Evolutionary conservation across 1,284 basidiomycete species (phyloP), one percentile per base, ranked within the genome.

Genomic region (Trichosporon sp.): DNA sequence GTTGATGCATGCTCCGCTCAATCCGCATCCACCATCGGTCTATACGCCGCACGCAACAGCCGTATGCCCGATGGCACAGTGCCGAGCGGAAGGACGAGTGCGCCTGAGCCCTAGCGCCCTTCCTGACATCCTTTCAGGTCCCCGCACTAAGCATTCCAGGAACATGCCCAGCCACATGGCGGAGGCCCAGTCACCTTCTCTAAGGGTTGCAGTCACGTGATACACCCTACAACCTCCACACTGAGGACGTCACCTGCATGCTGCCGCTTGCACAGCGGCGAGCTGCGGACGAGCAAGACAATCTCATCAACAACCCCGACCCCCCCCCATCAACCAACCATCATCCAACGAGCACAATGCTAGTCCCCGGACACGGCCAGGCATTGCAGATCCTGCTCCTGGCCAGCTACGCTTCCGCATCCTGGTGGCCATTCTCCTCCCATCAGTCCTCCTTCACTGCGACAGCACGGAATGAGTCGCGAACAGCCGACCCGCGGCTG

Each of bases 341-440:
- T 19, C 12, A 26, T 2, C 59, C 59, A 11, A 32, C 32, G 59
- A 12, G 38, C 38, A 40, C 38, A 32, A 63, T 63, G 59, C 59
- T 32, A 37, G 5, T n/a, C 32, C 19, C 19, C 51, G 51, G 51
- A n/a, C 51, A 54, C 19, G 51, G 51, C 51, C 51, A 54, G 51
- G 31, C 14, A 6, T 8, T 35, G 59, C 59, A 63, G 32, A 11
- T 63, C 31, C 59, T 63, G 31, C 59, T 63, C 31, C 59, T 63
- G 59, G 59, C 31, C 59, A 63, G 16, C 32, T 37, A 16, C 31
- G 59, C 35, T 14, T 16, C 32, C 16, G 59, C 59, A 8, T 11
- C 37, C 32, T 63, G 59, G 59, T 63, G 59, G 59, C 59, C 59
- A 12, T 63, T 63, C 59, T 35, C 31, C 32, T 4, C 14, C 16